Conservation (phyloP, 2,329 filamentous ascomycete genomes). For the Aspergillus sp. region DNA sequence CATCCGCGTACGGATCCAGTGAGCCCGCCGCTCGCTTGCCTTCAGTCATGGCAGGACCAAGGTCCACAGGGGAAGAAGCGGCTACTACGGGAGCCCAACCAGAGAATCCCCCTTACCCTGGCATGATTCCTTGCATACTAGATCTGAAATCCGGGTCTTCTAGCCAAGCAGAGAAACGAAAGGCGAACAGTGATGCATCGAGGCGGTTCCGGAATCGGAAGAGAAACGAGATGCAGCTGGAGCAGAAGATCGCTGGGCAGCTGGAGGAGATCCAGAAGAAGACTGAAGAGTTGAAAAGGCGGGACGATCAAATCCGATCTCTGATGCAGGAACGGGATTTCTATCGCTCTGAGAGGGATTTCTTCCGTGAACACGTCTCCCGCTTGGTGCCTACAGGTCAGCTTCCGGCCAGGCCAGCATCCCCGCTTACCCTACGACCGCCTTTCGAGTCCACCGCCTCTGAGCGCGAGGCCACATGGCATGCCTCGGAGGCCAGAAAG, state of each 20-base stretch:
- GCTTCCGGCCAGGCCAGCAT: slow-evolving; percentile 34
- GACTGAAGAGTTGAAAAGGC: slow-evolving; percentile 30
- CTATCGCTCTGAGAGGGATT: slow-evolving; percentile 45
- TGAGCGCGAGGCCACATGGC: slow-evolving; percentile 19
- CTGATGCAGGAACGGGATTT: slow-evolving; percentile 40
- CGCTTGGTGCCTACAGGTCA: slow-evolving; percentile 30
- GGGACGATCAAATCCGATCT: slow-evolving; percentile 38
- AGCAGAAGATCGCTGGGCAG: slow-evolving; percentile 39
- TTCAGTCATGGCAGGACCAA: slow-evolving; percentile 25
- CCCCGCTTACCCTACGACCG: slow-evolving; percentile 27
- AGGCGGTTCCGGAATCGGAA: slow-evolving; percentile 46
- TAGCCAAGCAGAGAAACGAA: slow-evolving; percentile 45
- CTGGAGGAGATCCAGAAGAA: slow-evolving; percentile 41
- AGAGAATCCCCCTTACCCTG: slow-evolving; percentile 18
- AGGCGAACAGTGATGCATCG: slow-evolving; percentile 47
- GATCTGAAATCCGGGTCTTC: slow-evolving; percentile 46
- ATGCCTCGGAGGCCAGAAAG: slow-evolving; percentile 14
- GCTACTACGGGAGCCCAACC: slow-evolving; percentile 15
- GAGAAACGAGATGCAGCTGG: slow-evolving; percentile 43
- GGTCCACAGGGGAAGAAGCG: slow-evolving; percentile 23
- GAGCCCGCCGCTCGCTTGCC: slow-evolving; percentile 31
- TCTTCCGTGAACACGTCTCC: slow-evolving; percentile 39
- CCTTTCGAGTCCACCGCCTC: slow-evolving; percentile 12
- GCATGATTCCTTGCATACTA: slow-evolving; percentile 41
- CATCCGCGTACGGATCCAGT: slow-evolving; percentile 27